Evolutionary conservation across 1,284 basidiomycete genomes (phyloP).

Genomic region (Sutorius eximius): DNA sequence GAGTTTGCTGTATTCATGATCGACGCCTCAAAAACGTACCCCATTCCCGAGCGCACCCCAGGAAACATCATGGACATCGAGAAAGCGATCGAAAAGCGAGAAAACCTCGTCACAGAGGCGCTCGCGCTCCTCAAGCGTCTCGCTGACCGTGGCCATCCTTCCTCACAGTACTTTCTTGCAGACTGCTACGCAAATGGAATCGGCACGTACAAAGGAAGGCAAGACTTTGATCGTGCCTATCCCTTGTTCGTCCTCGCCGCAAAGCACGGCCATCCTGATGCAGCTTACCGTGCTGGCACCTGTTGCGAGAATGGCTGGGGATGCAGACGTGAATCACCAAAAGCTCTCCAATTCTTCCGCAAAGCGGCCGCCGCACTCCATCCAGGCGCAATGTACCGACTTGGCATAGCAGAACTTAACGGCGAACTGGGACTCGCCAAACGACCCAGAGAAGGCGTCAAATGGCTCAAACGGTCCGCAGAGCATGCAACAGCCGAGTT

Average conservation of each 20-base stretch:
- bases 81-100: slow-evolving; percentile 76
- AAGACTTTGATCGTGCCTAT: slow-evolving; percentile 97
- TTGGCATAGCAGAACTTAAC: slow-evolving; percentile 95
- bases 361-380: slow-evolving; percentile 92
- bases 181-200: slow-evolving; percentile 98
- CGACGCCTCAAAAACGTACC: slow-evolving; percentile 88
- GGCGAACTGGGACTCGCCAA: slow-evolving; percentile 88
- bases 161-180: slow-evolving; percentile 95
- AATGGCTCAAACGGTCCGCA: slow-evolving; percentile 96
- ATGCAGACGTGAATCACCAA: slow-evolving; percentile 87
- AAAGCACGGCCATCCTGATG: slow-evolving; percentile 98
- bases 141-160: slow-evolving; percentile 90
- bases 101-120: slow-evolving; percentile 87
- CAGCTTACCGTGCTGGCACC: slow-evolving; percentile 92
- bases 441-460: slow-evolving; percentile 93
- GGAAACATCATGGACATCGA: slow-evolving; percentile 80
- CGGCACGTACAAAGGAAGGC: slow-evolving; percentile 82
- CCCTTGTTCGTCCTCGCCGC: slow-evolving; percentile 95
- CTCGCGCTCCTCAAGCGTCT: slow-evolving; percentile 84
- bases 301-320: slow-evolving; percentile 99
- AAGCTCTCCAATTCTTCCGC: slow-evolving; percentile 91
- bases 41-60: slow-evolving; percentile 64
- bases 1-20: slow-evolving; percentile 99
- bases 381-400: slow-evolving; percentile 94
- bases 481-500: slow-evolving; percentile 95